Base-by-base conservation (phyloP, 2,329 filamentous ascomycete genomes). In the Fusarium metavorans region DNA sequence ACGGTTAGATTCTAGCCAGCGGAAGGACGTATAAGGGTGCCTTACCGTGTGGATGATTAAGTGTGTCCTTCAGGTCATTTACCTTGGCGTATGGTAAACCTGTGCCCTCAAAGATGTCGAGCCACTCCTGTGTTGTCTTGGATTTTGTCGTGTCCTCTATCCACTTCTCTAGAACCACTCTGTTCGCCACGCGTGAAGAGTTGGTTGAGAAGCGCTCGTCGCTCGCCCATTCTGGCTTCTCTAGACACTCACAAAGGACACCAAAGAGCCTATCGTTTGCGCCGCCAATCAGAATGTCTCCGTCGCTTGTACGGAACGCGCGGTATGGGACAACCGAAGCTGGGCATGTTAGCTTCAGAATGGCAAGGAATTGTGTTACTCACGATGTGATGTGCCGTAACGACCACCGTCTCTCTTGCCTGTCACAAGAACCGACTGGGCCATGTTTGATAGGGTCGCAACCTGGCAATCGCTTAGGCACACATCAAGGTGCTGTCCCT, bases 301-400 rank as follows among this genome's bases (percentile, higher is more conserved):
- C 90, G 71, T 94, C 91, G 58, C 87, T 88, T 2, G 92, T 93
- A 74, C 90, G 88, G 82, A 93, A 99, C 1, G 94, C 94, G 77
- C 92, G 91, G 81, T 99, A 99, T 0, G 96, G 97, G 0, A 98
- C 96, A 80, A 98, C 98, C 0, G 94, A 97, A n/a, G 95, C 93
- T 95, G 32, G n/a, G 7, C 2, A 1, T 34, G 0, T 14, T 1
- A 0, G 2, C 2, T 6, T 82, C 32, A 5, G 82, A 5, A 6
- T n/a, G 25, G 5, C 5, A 4, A 9, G 6, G 48, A 10, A 5
- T 30, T 30, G 16, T 30, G 25, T 25, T 52, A 52, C 85, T 84
- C 85, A 94, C 93, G 96, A 86, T 98, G 96, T 41, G 95, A 95
- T 2, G 96, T 98, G 4, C 96, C 96, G 95, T 95, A 98, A 70